Base-by-base conservation (phyloP, 2,329 filamentous ascomycete genomes). In the Emmonsia crescens region DNA sequence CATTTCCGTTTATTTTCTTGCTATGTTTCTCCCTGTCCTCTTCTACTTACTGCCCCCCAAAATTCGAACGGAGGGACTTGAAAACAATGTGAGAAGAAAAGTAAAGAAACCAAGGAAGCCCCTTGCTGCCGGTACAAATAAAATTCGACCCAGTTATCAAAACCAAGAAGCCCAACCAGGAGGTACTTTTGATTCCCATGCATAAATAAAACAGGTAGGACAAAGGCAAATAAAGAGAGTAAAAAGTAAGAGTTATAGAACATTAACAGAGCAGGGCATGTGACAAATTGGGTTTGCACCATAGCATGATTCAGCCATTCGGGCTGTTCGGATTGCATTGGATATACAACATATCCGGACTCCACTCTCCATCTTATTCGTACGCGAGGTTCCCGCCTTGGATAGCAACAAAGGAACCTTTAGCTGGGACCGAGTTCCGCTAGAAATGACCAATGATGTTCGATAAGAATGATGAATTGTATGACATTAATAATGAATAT, bases 141-240 rank as follows among this genome's bases (percentile, higher is more conserved):
- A 38, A 31, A 44, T 46, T 57, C 55, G 38, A 44, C 55, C 24
- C 14, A 27, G 36, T 56, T n/a, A 44, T 33, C 21, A 10, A n/a
- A 57, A 44, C 36, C 16, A 44, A 38, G 40, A 46, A 46, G 38
- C 40, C 21, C 24, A 46, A 44, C 38, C 16, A 31, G 24, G 55
- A 31, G 46, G 38, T 16, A 57, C 38, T 57, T 57, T 57, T 57
- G 55, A 24, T 57, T 31, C 55, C 33, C 27, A 57, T 46, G 38
- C 55, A 31, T 46, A 46, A 56, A 57, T 57, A 57, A 44, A 57
- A 57, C 16, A 55, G 14, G 52, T 55, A 55, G 33, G 10, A 27
- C 46, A 55, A 38, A 55, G 38, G 3, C n/a, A 38, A 31, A 55
- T 36, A 21, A 5, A 38, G 52, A 4, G 31, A 40, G n/a, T 24